These are phyloP conservation scores for Cladosporium austrohemisphaericum DNA, from an alignment of 2,329 filamentous ascomycete genomes.

Conservation along the genomic window DNA sequence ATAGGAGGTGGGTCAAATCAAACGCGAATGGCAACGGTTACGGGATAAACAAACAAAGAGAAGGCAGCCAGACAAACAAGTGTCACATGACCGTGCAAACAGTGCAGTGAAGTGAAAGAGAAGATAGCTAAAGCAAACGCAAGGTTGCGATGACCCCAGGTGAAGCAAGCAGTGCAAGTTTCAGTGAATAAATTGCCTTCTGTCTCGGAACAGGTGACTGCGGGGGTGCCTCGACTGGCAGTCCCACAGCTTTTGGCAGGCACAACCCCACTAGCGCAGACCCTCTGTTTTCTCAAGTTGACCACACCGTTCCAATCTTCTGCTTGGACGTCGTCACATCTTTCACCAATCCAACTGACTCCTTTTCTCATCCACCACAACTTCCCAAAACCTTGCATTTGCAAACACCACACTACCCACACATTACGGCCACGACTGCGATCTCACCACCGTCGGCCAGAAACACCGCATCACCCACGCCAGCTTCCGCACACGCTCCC, in stretches of 20 bases:
- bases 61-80: neutral
- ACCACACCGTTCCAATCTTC: neutral
- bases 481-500: constrained; percentile 3
- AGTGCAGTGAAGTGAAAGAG: too few species aligned
- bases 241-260: too few species aligned
- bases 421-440: neutral
- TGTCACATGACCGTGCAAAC: constrained; percentile 3
- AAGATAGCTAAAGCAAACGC: neutral
- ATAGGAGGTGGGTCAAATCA: constrained; percentile 10
- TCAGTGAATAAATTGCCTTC: too few species aligned
- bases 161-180: too few species aligned
- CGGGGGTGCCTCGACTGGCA: too few species aligned
- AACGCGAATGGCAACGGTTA: constrained; percentile 7
- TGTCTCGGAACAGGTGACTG: too few species aligned
- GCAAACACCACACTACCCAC: neutral
- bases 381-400: neutral
- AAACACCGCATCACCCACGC: neutral
- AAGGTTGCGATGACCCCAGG: too few species aligned
- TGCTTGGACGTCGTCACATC: constrained; percentile 4
- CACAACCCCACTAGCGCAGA: neutral
- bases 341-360: constrained; percentile 3
- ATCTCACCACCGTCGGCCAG: neutral
- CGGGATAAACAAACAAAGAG: neutral
- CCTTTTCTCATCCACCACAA: constrained; percentile 6
- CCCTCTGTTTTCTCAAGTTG: neutral